phyloP scores from a whole-genome alignment of 1,139 yeast genomes.

The Candida tetrigidarum region DNA sequence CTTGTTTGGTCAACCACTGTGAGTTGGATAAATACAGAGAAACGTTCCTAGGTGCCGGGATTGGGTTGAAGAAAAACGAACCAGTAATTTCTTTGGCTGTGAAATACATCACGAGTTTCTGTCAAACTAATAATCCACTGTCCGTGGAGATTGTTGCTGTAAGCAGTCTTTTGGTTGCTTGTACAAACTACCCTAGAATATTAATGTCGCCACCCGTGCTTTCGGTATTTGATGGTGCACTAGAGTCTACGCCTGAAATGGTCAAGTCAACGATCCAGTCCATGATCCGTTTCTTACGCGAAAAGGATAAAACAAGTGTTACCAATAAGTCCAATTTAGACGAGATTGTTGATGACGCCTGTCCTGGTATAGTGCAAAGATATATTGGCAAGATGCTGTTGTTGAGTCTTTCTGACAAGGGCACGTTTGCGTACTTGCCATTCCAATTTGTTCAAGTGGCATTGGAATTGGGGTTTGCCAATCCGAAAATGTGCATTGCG shows the following conservation, averaged over 20 bases:
- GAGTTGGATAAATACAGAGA: conserved; percentile 52
- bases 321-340: background rate
- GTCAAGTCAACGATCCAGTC: conserved; percentile 58
- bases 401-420: conserved; percentile 52
- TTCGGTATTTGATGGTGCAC: conserved; percentile 54
- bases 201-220: conserved; percentile 61
- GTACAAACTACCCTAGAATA: conserved; percentile 63
- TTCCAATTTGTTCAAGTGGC: conserved; percentile 59
- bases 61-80: conserved; percentile 55
- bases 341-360: conserved; percentile 60
- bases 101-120: conserved; percentile 58
- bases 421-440: conserved; percentile 48
- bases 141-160: conserved; percentile 43
- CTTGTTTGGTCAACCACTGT: conserved; percentile 73
- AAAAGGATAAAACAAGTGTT: conserved; percentile 29
- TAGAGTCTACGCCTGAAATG: conserved; percentile 29
- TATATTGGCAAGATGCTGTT: conserved; percentile 53
- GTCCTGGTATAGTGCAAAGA: conserved; percentile 72
- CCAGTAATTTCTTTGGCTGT: conserved; percentile 59
- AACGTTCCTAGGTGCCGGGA: conserved; percentile 38
- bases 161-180: conserved; percentile 58
- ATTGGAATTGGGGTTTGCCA: conserved; percentile 68
- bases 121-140: conserved; percentile 22
- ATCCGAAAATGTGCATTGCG: conserved; percentile 71
- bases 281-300: conserved; percentile 58